Evolutionary conservation across 176 grass and related monocot genomes (phyloP).

Genomic region (Rhynchospora pubera): DNA sequence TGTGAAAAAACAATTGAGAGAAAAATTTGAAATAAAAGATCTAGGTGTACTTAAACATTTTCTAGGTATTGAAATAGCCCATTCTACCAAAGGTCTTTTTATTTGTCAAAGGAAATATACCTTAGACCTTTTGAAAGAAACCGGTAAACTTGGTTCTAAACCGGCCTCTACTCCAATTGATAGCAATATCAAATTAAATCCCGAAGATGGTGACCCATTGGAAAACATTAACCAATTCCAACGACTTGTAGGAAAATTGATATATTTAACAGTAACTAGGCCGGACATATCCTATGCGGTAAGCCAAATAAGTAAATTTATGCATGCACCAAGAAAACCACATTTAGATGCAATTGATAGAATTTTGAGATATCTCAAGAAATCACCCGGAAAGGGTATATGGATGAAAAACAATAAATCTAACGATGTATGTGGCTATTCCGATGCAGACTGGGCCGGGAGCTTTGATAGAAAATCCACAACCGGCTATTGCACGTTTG

Average conservation of each 20-base stretch:
- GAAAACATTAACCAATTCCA: neutral
- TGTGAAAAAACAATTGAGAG: neutral
- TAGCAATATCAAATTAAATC: neutral
- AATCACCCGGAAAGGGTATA: no score
- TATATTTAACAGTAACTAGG: neutral
- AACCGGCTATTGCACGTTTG: no score
- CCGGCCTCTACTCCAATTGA: neutral
- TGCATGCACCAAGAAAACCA: no score
- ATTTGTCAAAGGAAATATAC: neutral
- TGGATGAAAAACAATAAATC: no score
- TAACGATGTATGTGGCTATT: no score
- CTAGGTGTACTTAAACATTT: neutral
- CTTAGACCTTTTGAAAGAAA: neutral
- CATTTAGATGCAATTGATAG: no score
- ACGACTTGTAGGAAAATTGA: neutral
- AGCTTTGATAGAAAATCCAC: no score
- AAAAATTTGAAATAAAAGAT: neutral
- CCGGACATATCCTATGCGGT: neutral
- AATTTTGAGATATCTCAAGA: no score
- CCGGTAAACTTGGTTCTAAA: neutral
- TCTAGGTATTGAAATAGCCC: neutral
- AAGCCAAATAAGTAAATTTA: neutral
- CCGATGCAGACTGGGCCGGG: no score
- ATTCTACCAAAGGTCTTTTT: neutral
- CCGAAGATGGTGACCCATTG: neutral